Evolutionary conservation across 805 yeast species (phyloP).

Genomic region (Babjeviella inositovora): DNA sequence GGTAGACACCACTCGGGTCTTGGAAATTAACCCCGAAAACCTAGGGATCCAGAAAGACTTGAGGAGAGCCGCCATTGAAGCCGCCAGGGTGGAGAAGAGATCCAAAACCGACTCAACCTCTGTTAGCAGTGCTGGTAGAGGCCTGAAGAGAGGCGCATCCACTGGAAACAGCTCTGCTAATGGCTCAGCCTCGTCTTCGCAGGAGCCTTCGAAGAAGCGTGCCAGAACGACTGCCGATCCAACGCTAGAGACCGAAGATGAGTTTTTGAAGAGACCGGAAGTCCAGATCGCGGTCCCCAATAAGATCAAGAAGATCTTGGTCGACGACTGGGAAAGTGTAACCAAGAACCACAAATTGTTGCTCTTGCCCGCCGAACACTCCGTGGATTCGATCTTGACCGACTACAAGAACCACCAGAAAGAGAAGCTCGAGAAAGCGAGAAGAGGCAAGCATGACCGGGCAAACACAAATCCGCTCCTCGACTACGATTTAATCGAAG

Average conservation of each 20-base stretch:
- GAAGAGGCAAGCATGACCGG: slow-evolving; percentile 3
- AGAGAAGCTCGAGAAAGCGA: slow-evolving; percentile 8
- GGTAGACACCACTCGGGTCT: slow-evolving; percentile 58
- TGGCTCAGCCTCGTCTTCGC: neutral
- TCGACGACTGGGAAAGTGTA: slow-evolving; percentile 87
- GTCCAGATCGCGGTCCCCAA: slow-evolving; percentile 46
- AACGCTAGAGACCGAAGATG: slow-evolving; percentile 9
- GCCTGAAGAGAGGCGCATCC: slow-evolving; percentile 2
- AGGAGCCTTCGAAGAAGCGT: neutral
- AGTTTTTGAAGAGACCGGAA: slow-evolving; percentile 21
- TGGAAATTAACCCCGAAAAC: slow-evolving; percentile 57
- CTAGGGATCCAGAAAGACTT: slow-evolving; percentile 44
- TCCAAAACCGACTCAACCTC: slow-evolving; percentile 1
- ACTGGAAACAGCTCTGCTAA: slow-evolving; percentile 3
- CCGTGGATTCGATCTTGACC: slow-evolving; percentile 35
- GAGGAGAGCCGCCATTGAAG: slow-evolving; percentile 25
- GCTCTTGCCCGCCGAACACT: slow-evolving; percentile 40
- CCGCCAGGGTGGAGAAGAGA: slow-evolving; percentile 4
- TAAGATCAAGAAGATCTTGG: slow-evolving; percentile 50
- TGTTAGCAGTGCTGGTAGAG: slow-evolving; percentile 2
- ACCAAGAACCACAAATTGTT: slow-evolving; percentile 69
- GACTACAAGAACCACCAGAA: slow-evolving; percentile 22
- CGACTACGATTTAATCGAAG: slow-evolving; percentile 36
- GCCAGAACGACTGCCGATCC: no score
- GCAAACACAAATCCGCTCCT: no score